These are phyloP conservation scores for Fusarium xylarioides DNA, from an alignment of 2,329 filamentous ascomycete species.

Conservation along the genomic window DNA sequence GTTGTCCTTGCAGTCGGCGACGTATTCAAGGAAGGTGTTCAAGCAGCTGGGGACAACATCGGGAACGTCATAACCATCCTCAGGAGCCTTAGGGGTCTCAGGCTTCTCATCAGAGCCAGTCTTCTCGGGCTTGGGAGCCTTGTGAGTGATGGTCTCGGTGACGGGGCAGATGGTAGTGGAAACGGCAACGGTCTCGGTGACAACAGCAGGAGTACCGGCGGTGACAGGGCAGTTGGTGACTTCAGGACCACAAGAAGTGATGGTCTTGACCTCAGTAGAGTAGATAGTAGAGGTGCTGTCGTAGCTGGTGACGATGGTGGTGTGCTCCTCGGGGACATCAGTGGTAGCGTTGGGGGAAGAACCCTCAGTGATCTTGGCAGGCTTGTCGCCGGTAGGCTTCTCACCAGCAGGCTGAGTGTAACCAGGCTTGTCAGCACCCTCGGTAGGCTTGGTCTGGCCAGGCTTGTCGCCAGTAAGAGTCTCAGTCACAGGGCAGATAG, in stretches of 20 bases:
- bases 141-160: constrained; percentile 35
- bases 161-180: constrained; percentile 40
- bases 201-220: constrained; percentile 32
- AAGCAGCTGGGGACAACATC: constrained; percentile 84
- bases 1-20: constrained; percentile 80
- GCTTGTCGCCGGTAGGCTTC: constrained; percentile 26
- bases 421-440: constrained; percentile 12
- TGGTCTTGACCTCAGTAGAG: constrained; percentile 31
- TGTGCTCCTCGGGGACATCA: constrained; percentile 32
- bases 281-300: constrained; percentile 26
- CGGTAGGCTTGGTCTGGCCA: constrained; percentile 12
- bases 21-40: constrained; percentile 84
- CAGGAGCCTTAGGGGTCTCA: constrained; percentile 48
- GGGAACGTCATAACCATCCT: constrained; percentile 54
- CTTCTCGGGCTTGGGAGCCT: constrained; percentile 28
- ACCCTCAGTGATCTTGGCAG: constrained; percentile 27
- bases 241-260: constrained; percentile 42
- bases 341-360: constrained; percentile 38
- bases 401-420: constrained; percentile 1
- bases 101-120: constrained; percentile 36
- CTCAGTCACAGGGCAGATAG: constrained; percentile 69
- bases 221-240: constrained; percentile 59
- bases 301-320: constrained; percentile 30
- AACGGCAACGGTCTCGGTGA: constrained; percentile 38
- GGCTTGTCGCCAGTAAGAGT: constrained; percentile 45